Evolutionary conservation across 345 rosid genomes (phyloP), one percentile per base, ranked within the genome.

Genomic region (Melaleuca quinquenervia): DNA sequence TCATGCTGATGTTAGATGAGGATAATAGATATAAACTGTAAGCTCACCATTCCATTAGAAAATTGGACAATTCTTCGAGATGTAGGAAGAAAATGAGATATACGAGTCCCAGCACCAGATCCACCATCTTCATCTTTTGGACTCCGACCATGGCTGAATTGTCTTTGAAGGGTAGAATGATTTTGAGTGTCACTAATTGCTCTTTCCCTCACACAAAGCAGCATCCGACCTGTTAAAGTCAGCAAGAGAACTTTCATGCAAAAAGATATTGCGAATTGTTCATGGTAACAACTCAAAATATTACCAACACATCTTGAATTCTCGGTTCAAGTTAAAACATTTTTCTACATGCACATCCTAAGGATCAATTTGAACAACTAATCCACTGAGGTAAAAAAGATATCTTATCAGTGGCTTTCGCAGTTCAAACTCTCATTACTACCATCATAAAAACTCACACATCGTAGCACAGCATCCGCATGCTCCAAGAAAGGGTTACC

Each of bases 21-120:
- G 70, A 58, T 32, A 58, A 58, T n/a, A 58, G 32, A 58, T 58
- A n/a, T n/a, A n/a, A n/a, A n/a, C 32, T 6, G 70, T n/a, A 58
- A 58, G 80, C 80, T 78, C 27, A 93, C 95, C 93, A 91, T 93
- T 85, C 93, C 96, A 85, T 95, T 93, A 29, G 98, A 95, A 88
- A 95, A 95, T 83, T 95, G 98, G 80, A 95, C 96, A 62, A 95
- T 95, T 82, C 96, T 94, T 45, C 96, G 94, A 52, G 98, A 95
- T 41, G 96, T 95, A 5, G 95, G 96, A 51, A 95, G 91, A 84
- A 95, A 95, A 89, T 94, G 95, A 78, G 96, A 95, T 32, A 95
- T 90, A 5, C 94, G 95, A 88, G 96, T 93, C 74, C 90, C 91
- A 83, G 83, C 74, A 74, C 93, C 91, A 83, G 93, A 87, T 74